Percentiles rank a stretch among this genome's conserved stretches.
Conservation (phyloP, 75 land plant species). For the Picea glauca region DNA sequence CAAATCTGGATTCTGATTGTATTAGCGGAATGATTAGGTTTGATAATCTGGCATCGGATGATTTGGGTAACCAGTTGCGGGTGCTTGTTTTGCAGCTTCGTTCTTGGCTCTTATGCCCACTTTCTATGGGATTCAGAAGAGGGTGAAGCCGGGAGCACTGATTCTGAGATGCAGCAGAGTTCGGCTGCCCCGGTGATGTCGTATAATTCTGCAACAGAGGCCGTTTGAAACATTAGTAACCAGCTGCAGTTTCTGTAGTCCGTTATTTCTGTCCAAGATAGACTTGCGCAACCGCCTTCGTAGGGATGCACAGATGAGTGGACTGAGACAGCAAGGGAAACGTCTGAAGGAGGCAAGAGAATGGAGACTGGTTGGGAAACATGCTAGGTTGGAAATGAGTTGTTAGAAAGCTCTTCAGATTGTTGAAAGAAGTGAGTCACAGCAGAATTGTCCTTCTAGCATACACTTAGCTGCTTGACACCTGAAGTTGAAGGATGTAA, state of each 20-base stretch:
- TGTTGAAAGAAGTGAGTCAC: no score
- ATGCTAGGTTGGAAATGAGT: no score
- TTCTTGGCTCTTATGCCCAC: slow-evolving; percentile 62
- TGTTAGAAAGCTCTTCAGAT: no score
- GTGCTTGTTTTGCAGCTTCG: slow-evolving; percentile 46
- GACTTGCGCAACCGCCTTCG: no score
- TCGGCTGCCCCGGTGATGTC: neutral
- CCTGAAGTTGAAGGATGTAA: no score
- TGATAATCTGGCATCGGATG: neutral
- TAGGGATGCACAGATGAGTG: no score
- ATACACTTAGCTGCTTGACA: no score
- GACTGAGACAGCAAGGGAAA: no score
- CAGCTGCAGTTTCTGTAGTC: neutral
- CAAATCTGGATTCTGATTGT: neutral
- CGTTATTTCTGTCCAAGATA: no score
- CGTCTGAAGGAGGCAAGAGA: no score
- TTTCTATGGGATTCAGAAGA: slow-evolving; percentile 70
- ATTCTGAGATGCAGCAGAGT: neutral
- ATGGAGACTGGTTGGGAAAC: no score
- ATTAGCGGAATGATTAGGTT: neutral
- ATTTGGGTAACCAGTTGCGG: neutral
- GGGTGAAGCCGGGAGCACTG: slow-evolving; percentile 30
- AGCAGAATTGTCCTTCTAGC: no score
- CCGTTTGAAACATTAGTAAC: neutral
- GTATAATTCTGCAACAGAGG: neutral